These are phyloP conservation scores for Sporisorium sorghi DNA, from an alignment of 1,284 basidiomycete species.

Conservation along the genomic window DNA sequence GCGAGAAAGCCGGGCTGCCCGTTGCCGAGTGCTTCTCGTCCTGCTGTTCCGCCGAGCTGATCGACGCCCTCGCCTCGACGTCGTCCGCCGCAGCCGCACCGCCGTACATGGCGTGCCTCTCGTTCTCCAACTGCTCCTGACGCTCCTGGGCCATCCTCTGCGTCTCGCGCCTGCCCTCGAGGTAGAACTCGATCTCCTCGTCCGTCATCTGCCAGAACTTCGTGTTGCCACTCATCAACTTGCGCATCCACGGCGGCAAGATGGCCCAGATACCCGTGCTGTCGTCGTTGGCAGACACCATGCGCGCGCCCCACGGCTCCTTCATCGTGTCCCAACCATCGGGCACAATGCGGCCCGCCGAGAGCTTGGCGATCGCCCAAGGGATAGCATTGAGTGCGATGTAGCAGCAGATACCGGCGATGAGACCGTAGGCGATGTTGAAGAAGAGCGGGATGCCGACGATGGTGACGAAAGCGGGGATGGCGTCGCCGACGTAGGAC, in stretches of 20 bases:
- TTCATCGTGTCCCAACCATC: constrained; percentile 71
- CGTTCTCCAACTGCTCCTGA: constrained; percentile 49
- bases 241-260: constrained; percentile 65
- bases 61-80: constrained; percentile 41
- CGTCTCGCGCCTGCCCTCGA: constrained; percentile 62
- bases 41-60: constrained; percentile 14
- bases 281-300: constrained; percentile 50
- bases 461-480: constrained; percentile 73
- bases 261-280: constrained; percentile 48
- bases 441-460: constrained; percentile 58
- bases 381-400: constrained; percentile 80
- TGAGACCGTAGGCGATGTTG: constrained; percentile 89
- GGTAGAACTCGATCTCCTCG: constrained; percentile 62
- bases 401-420: constrained; percentile 81
- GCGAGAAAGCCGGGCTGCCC: constrained; percentile 29
- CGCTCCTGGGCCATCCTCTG: constrained; percentile 47
- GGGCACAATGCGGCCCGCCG: constrained; percentile 77
- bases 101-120: constrained; percentile 53
- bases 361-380: constrained; percentile 73
- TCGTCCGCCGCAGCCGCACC: constrained; percentile 36
- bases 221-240: constrained; percentile 57
- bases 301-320: constrained; percentile 61
- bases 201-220: constrained; percentile 66
- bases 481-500: constrained; percentile 83
- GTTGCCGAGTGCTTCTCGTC: constrained; percentile 49